Base-by-base conservation (phyloP, 192 early-diverging fungal genomes). In the Dispira simplex region DNA sequence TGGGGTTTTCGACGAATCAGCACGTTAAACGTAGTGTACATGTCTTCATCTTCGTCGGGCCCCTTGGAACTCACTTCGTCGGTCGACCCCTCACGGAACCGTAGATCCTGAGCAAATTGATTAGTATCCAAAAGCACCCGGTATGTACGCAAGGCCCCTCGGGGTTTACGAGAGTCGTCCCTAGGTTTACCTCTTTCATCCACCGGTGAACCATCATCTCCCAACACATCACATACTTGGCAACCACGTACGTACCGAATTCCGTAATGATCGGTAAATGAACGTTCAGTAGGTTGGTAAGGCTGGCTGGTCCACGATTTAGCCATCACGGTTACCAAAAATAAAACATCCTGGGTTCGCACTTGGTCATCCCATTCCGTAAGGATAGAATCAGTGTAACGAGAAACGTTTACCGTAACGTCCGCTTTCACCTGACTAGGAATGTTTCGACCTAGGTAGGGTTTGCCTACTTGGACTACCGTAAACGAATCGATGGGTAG, bases 301-400 rank as follows among this genome's bases (percentile, higher is more conserved):
- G 67, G 52, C 44, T 67, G 65, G 10, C 66, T 66, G 14, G 73
- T 76, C 10, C 69, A 63, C 18, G 81, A 78, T 28, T 77, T 67
- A 3, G 77, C 78, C 66, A 84, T 69, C 23, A 93, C 81, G 3
- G 83, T 75, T 23, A 95, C 59, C 53, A 99, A 68, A 67, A 98
- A 90, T 39, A 99, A 69, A n/a, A 92, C 84, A 68, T 97, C 95
- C 48, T 85, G 87, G n/a, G 80, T 78, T 5, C 84, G 75, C 23
- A 97, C 72, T 1, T 73, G 69, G 25, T 78, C 68, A 65, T 93
- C 91, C 97, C 97, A 99, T 74, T 98, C 94, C 16, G 67, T 71
- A 14, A 79, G 79, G 39, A 97, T 84, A 0, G 83, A 77, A 21
- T 90, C 83, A 0, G 83, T 77, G 65, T 85, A 92, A 43, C 71